A percentile compares a stretch with the other conserved stretches of the same genome.
These are phyloP conservation scores for Penicillium hesseltinei DNA, from an alignment of 2,329 filamentous ascomycete genomes.

Conservation along the genomic window DNA sequence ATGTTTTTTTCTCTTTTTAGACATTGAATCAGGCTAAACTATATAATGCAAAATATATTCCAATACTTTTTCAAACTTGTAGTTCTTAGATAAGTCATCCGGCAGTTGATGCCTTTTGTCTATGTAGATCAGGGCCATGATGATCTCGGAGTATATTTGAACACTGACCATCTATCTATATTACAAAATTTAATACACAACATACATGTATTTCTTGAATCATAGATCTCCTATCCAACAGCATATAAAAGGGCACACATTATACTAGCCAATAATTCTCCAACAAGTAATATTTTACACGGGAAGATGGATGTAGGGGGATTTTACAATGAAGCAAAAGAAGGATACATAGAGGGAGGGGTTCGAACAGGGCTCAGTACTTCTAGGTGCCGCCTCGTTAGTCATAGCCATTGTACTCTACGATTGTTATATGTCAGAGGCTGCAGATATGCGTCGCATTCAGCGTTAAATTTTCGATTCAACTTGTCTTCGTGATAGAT, in stretches of 20 bases:
- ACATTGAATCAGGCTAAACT: neutral
- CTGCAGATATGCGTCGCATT: neutral
- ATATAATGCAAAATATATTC: neutral
- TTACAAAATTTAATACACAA: neutral
- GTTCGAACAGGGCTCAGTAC: neutral
- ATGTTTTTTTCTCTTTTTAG: neutral
- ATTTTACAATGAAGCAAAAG: neutral
- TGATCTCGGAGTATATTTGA: neutral
- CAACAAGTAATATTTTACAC: neutral
- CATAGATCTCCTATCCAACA: neutral
- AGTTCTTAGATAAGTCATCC: neutral
- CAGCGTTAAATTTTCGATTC: slow-evolving; percentile 15
- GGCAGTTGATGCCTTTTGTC: neutral
- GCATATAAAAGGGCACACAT: neutral
- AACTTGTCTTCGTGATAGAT: slow-evolving; percentile 23
- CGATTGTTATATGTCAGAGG: neutral
- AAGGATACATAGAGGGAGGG: neutral
- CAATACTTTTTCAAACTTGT: neutral
- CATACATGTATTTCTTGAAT: neutral
- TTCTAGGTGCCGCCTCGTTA: neutral
- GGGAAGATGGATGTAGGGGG: neutral
- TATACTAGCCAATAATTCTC: neutral
- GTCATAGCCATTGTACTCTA: neutral
- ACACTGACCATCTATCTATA: too few species aligned
- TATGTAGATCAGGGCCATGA: neutral